Evolutionary conservation across 208 protist species (phyloP), one percentile per base, ranked within the genome.

Genomic region (Acanthamoeba lenticulata): DNA sequence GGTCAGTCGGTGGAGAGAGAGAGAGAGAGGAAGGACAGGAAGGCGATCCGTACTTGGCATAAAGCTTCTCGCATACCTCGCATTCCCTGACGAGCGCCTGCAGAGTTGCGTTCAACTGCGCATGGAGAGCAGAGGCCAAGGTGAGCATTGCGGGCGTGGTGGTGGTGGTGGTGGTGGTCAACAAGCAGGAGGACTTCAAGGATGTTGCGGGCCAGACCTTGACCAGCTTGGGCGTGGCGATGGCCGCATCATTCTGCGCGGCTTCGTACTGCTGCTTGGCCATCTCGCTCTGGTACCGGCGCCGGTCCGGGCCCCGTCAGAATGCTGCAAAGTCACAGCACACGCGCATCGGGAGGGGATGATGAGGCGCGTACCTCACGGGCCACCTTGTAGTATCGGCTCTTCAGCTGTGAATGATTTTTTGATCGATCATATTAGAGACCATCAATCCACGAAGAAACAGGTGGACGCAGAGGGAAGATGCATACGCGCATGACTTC

Each of bases 251-350:
- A 9, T 45, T 79, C 34, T 79, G 69, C 2, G 69, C 69, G 38
- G 17, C 69, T 29, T 79, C 69, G 69, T 79, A 79, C 24, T 79
- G 69, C 69, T 79, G 69, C 11, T 79, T 79, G 6, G 69, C 69
- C 36, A 38, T 1, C 32, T 79, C 38, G 69, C 27, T 36, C 38
- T 79, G 36, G 17, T 0, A 45, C 36, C 1, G 9, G 29, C 19
- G 27, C 6, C 6, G 6, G 27, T 36, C 13, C 27, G 60, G 29
- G 60, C 19, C 19, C 27, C 60, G 6, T 36, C 29, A 69, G 9
- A 29, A 7, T 4, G 6, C 9, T 34, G 13, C 19, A 44, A 4
- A 32, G 6, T 0, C 32, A 32, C n/a, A 38, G 38, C 2, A 40
- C 65, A 62, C 5, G 5, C 60, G 27, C 9, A 60, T 9, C 0